These are phyloP conservation scores for Botrytis cinerea DNA, from an alignment of 2,329 filamentous ascomycete species.

Conservation along the genomic window DNA sequence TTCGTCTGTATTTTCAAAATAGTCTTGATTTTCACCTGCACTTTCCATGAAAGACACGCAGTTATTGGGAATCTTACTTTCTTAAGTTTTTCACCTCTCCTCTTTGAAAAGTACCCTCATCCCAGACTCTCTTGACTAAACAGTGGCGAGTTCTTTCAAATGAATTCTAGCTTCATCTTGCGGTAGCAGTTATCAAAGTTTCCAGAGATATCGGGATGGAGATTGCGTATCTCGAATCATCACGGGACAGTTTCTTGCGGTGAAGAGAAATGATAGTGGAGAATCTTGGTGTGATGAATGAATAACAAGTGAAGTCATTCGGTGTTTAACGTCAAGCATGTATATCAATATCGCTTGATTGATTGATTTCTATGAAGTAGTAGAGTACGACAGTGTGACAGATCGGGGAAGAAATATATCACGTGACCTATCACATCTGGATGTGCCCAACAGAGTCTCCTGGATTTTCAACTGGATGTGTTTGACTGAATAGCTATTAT, in stretches of 20 bases:
- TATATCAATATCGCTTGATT: background rate
- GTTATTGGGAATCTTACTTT: background rate
- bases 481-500: background rate
- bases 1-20: background rate
- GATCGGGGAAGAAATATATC: fast-evolving
- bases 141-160: fast-evolving
- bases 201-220: background rate
- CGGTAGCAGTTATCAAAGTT: background rate
- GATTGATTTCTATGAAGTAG: background rate
- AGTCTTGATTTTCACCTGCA: background rate
- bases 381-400: too few relatives aligned
- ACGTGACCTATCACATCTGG: fast-evolving
- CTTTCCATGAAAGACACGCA: fast-evolving
- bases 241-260: background rate
- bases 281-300: too few relatives aligned
- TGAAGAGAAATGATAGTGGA: background rate
- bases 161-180: fast-evolving
- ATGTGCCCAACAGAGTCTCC: background rate
- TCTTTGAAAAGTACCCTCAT: fast-evolving
- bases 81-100: background rate
- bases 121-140: fast-evolving
- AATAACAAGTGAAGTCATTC: background rate
- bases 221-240: background rate
- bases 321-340: background rate
- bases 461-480: background rate